Conservation (phyloP, 2,329 filamentous ascomycete genomes). For the Xylariaceae sp. region DNA sequence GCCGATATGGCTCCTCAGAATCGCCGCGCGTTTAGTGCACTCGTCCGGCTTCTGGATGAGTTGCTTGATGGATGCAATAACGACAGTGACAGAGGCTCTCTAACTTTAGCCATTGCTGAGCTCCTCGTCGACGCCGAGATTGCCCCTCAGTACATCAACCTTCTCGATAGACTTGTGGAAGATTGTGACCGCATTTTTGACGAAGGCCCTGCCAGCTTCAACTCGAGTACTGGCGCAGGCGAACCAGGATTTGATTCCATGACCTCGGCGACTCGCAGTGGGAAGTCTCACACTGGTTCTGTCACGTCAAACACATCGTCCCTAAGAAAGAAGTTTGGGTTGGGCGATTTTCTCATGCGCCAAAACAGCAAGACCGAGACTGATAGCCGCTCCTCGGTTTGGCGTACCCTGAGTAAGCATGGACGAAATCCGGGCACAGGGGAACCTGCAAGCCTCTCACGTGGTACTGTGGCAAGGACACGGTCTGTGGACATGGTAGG, state of each 20-base stretch:
- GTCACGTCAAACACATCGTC: conserved; percentile 84
- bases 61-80: conserved; percentile 86
- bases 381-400: conserved; percentile 71
- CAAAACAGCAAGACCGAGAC: conserved; percentile 73
- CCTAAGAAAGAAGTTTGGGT: conserved; percentile 76
- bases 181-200: conserved; percentile 89
- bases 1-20: conserved; percentile 66
- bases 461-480: conserved; percentile 63
- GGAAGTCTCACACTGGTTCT: conserved; percentile 66
- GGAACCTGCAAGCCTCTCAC: conserved; percentile 63
- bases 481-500: conserved; percentile 69
- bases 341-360: conserved; percentile 70
- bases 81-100: conserved; percentile 81
- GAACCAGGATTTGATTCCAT: conserved; percentile 54
- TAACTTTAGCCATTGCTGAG: conserved; percentile 87
- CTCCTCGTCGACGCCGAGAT: conserved; percentile 74
- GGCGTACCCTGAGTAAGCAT: conserved; percentile 85
- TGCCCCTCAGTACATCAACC: conserved; percentile 78
- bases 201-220: conserved; percentile 39
- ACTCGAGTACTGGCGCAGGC: conserved; percentile 35
- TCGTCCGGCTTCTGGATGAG: conserved; percentile 83
- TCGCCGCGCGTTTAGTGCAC: conserved; percentile 71
- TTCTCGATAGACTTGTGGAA: conserved; percentile 83
- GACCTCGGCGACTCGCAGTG: conserved; percentile 54
- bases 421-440: conserved; percentile 55